Evolutionary conservation across 1,284 basidiomycete species (phyloP).

Genomic region (Porodaedalea pini): DNA sequence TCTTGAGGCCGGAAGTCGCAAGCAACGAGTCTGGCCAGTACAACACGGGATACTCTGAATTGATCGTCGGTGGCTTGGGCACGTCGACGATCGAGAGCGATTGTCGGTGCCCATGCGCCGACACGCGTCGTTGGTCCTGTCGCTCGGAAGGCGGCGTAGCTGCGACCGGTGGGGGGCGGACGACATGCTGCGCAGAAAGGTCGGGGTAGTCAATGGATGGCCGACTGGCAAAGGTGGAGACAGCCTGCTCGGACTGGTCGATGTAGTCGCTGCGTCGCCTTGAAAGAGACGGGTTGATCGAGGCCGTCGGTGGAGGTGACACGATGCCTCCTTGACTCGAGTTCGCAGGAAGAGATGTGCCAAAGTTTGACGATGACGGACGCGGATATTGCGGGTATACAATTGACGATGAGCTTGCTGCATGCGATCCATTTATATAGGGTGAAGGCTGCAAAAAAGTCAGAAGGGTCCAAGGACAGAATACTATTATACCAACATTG

Average conservation of each 20-base stretch:
- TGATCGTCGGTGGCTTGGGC: slow-evolving; percentile 56
- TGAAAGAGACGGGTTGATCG: slow-evolving; percentile 70
- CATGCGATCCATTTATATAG: slow-evolving; percentile 12
- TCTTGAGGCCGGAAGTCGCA: slow-evolving; percentile 87
- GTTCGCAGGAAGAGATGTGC: slow-evolving; percentile 29
- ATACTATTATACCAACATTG: slow-evolving; percentile 33
- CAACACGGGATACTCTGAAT: slow-evolving; percentile 67
- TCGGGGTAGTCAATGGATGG: slow-evolving; percentile 79
- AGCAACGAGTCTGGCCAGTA: slow-evolving; percentile 81
- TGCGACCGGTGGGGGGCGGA: slow-evolving; percentile 74
- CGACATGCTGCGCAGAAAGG: slow-evolving; percentile 53
- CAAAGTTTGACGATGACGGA: slow-evolving; percentile 32
- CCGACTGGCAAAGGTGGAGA: slow-evolving; percentile 48
- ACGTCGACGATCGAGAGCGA: slow-evolving; percentile 28
- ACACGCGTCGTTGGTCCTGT: slow-evolving; percentile 56
- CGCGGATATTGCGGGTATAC: slow-evolving; percentile 44
- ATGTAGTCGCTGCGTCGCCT: slow-evolving; percentile 76
- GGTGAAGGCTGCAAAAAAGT: slow-evolving; percentile 4
- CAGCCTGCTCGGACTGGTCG: slow-evolving; percentile 71
- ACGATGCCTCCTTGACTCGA: slow-evolving; percentile 35
- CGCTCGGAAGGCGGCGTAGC: slow-evolving; percentile 65
- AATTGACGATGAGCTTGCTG: slow-evolving; percentile 27
- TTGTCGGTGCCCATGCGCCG: slow-evolving; percentile 30
- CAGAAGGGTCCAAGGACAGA: background rate
- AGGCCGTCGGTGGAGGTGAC: slow-evolving; percentile 73